phyloP scores from a whole-genome alignment of 1,139 yeast species.

The Geotrichum bryndzae region DNA sequence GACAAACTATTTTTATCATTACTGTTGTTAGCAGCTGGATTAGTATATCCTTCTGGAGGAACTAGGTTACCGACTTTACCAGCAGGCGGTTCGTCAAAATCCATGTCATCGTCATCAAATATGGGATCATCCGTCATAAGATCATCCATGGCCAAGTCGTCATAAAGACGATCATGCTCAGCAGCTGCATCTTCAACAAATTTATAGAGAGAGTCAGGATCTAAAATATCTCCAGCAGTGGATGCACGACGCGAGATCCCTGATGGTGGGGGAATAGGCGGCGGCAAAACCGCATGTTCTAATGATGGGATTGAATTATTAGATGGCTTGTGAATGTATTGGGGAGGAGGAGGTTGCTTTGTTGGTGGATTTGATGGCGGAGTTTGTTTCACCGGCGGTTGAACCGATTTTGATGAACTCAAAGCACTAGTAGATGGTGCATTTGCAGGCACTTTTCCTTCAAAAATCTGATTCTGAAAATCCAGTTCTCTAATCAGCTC shows the following conservation, averaged over 20 bases:
- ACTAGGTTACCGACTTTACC: neutral
- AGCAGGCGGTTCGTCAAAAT: conserved; percentile 4
- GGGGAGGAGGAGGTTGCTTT: neutral
- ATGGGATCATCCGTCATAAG: conserved; percentile 3
- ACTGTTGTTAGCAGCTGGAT: neutral
- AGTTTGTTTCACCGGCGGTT: neutral
- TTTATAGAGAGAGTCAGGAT: conserved; percentile 13
- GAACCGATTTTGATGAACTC: conserved; percentile 24
- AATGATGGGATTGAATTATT: neutral
- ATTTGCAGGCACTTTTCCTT: neutral
- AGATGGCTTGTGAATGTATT: conserved; percentile 11
- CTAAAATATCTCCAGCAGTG: conserved; percentile 9
- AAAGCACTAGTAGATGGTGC: conserved; percentile 36
- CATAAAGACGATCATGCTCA: conserved; percentile 9
- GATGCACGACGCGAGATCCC: neutral
- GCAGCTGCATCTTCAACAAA: conserved; percentile 6
- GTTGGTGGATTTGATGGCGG: neutral
- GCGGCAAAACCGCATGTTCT: neutral
- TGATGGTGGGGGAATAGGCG: neutral
- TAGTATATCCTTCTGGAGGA: neutral
- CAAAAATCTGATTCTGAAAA: conserved; percentile 8
- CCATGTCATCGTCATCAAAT: conserved; percentile 11
- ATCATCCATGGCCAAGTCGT: conserved; percentile 5
- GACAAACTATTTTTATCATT: neutral
- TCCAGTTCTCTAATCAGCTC: conserved; percentile 10